Conservation (phyloP, 805 yeast genomes). For the Saturnispora dispora region DNA sequence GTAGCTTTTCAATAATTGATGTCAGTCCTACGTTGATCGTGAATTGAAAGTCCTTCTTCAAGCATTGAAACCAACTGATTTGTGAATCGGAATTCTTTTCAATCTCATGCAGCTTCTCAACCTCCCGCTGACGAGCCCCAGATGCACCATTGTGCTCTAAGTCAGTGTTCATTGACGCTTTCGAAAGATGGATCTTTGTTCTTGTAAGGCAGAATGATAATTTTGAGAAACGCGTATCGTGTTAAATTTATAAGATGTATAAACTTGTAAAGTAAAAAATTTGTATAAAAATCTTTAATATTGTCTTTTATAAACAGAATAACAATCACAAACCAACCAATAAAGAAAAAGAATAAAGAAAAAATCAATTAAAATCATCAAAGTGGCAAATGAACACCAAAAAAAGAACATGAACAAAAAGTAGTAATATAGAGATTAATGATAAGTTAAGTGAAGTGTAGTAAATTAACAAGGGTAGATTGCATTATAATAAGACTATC, state of each 20-base stretch:
- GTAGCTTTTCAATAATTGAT: slow-evolving; percentile 8
- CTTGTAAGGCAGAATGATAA: not conserved
- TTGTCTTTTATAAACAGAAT: not conserved
- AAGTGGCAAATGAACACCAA: not conserved
- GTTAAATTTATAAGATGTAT: not conserved
- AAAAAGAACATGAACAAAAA: not conserved
- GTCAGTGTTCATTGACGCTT: not conserved
- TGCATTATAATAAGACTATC: not conserved
- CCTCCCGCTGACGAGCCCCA: not conserved
- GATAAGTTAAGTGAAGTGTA: not conserved
- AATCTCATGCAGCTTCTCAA: not conserved
- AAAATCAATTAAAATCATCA: not conserved
- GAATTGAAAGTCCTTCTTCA: not conserved
- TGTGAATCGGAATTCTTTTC: not conserved
- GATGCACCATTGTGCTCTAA: not conserved
- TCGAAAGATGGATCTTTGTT: not conserved
- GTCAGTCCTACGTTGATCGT: slow-evolving; percentile 1
- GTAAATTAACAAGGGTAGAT: not conserved
- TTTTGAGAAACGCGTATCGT: not conserved
- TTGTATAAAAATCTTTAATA: not conserved
- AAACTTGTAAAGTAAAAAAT: not conserved
- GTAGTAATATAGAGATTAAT: not conserved
- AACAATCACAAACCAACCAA: not conserved
- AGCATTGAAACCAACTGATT: not conserved
- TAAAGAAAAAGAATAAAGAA: not conserved